phyloP scores from a whole-genome alignment of 2,329 filamentous ascomycete species.

The Aspergillus proliferans region DNA sequence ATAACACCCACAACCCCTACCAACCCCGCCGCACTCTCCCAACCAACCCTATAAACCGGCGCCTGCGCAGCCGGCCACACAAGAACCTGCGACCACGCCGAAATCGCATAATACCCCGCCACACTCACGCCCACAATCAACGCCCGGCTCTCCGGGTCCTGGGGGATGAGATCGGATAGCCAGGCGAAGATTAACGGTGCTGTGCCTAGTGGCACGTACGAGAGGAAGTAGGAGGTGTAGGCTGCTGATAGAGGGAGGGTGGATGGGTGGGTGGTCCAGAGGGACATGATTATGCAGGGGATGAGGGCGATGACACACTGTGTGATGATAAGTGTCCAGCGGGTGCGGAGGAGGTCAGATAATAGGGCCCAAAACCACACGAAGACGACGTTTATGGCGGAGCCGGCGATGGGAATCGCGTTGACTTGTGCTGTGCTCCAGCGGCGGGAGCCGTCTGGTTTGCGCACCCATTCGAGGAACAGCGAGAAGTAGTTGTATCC shows the following conservation, averaged over 20 bases:
- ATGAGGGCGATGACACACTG: slow-evolving; percentile 46
- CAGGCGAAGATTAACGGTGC: slow-evolving; percentile 50
- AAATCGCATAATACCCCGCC: slow-evolving; percentile 46
- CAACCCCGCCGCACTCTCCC: slow-evolving; percentile 44
- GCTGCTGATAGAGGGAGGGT: slow-evolving; percentile 41
- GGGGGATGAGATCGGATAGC: slow-evolving; percentile 47
- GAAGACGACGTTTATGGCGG: slow-evolving; percentile 45
- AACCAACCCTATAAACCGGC: slow-evolving; percentile 45
- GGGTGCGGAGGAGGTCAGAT: slow-evolving; percentile 45
- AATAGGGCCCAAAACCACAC: slow-evolving; percentile 52
- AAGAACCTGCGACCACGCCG: slow-evolving; percentile 48
- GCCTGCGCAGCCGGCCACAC: slow-evolving; percentile 49
- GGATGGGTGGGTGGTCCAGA: slow-evolving; percentile 46
- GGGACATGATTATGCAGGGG: slow-evolving; percentile 47
- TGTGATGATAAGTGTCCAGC: slow-evolving; percentile 47
- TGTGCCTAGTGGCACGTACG: slow-evolving; percentile 44
- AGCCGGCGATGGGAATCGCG: slow-evolving; percentile 44
- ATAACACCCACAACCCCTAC: slow-evolving; percentile 43
- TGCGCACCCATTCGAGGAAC: slow-evolving; percentile 18
- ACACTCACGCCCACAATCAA: slow-evolving; percentile 47
- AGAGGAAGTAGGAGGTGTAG: slow-evolving; percentile 50
- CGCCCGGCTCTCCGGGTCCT: slow-evolving; percentile 46
- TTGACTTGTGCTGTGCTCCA: slow-evolving; percentile 45
- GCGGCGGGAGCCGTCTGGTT: slow-evolving; percentile 35
- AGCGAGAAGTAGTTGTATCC: slow-evolving; percentile 33